Base-by-base conservation (phyloP, 441 rosid genomes). In the Brassica hybrid region DNA sequence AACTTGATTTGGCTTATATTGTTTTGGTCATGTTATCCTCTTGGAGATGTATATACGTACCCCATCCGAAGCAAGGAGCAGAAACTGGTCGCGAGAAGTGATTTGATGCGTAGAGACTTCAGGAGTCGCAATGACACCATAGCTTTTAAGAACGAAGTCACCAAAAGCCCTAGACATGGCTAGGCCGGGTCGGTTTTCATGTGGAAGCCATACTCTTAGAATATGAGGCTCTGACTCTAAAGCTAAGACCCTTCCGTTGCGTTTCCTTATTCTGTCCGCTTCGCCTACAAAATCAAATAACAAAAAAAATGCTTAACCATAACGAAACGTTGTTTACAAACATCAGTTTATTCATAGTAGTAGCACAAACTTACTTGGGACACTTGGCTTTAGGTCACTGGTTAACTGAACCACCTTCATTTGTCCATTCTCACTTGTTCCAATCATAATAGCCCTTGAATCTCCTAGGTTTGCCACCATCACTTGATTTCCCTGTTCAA, bases 111-210 rank as follows among this genome's bases (percentile, higher is more conserved):
- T 59, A 64, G 91, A 87, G 77, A 94, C 74, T 1, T 94, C 84
- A 0, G 98, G 98, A 27, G 83, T 71, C 0, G 96, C 91, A 34
- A 88, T 92, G 7, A 92, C 73, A 57, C 98, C 97, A 7, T 89
- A 86, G 67, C 84, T 74, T 79, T 94, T 89, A 8, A 92, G 92
- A 10, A 88, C 58, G 60, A 86, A 92, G 71, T 92, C 95, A 2
- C 98, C 97, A 0, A 94, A 89, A 70, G 97, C 92, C 23, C 98
- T 82, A 11, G 98, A 87, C 96, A 94, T 92, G 64, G 98, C 98
- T 10, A 92, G 70, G 13, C 97, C 98, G 1, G 97, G 98, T 7
- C 72, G 32, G 83, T 94, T 89, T 74, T 87, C 91, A 65, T 78
- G 38, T 0, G 97, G 98, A 30, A 89, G 83, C 98, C 98, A 94